These are phyloP conservation scores for Cruciata laevipes DNA, from an alignment of 257 asterid species.

Conservation along the genomic window DNA sequence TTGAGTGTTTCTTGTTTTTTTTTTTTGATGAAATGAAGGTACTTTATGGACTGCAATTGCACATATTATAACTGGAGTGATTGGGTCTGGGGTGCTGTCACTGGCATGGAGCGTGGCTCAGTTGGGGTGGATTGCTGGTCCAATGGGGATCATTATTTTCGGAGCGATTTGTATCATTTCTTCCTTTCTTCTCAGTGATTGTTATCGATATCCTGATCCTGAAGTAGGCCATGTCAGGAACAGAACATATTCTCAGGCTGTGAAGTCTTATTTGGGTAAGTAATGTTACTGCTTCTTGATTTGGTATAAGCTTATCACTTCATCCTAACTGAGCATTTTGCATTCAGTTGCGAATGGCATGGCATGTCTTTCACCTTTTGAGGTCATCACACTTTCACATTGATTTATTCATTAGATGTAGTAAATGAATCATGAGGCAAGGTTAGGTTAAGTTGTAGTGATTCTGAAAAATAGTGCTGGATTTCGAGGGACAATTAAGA, in stretches of 20 bases:
- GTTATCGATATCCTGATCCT: conserved; percentile 50
- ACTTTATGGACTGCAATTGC: conserved; percentile 47
- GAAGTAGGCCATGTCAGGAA: conserved; percentile 44
- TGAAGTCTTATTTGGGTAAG: conserved; percentile 41
- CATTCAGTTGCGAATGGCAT: no score
- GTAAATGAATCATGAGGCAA: not conserved
- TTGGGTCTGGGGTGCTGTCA: conserved; percentile 58
- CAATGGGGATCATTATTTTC: conserved; percentile 33
- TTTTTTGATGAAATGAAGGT: conserved; percentile 25
- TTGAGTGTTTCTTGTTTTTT: not conserved
- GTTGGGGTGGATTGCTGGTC: conserved; percentile 59
- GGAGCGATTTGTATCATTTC: conserved; percentile 36
- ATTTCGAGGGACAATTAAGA: not conserved
- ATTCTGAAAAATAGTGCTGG: not conserved
- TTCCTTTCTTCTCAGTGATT: conserved; percentile 45
- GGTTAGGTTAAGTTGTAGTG: not conserved
- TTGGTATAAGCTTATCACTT: no score
- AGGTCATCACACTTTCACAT: no score
- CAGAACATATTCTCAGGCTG: conserved; percentile 48
- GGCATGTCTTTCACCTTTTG: no score
- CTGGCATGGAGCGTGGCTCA: conserved; percentile 64
- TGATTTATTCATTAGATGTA: no score
- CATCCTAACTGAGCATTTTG: not conserved
- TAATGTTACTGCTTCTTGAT: not conserved
- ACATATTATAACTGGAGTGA: conserved; percentile 54